Evolutionary conservation across 805 yeast genomes (phyloP).

Genomic region (Ogataea nakhonphanomensis): DNA sequence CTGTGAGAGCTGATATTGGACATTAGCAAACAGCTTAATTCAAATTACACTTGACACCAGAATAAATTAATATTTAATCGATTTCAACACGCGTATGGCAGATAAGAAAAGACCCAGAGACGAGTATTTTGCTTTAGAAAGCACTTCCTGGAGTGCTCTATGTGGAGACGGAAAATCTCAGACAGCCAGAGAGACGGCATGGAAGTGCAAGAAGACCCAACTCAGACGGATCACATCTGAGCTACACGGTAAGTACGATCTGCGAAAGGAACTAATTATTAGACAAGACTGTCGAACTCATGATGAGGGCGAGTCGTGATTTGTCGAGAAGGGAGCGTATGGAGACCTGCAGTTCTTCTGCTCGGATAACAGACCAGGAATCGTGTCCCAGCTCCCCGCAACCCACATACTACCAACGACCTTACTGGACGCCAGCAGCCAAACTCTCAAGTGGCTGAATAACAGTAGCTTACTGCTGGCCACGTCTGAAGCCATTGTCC

Average conservation of each 20-base stretch:
- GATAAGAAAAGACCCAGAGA: constrained; percentile 3
- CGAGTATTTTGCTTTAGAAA: not conserved
- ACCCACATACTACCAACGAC: constrained; percentile 5
- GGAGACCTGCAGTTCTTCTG: not conserved
- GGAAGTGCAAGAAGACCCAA: constrained; percentile 10
- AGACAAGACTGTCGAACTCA: constrained; percentile 26
- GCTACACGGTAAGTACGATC: constrained; percentile 22
- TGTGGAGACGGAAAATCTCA: not conserved
- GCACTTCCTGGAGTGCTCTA: not conserved
- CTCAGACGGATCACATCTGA: constrained; percentile 18
- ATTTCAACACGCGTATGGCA: constrained; percentile 7
- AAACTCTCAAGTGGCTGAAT: not conserved
- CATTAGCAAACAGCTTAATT: constrained; percentile 5
- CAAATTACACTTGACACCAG: constrained; percentile 8
- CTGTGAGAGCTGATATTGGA: constrained; percentile 6
- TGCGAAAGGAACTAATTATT: constrained; percentile 1
- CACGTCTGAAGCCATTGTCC: too few species aligned
- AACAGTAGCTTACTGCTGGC: not conserved
- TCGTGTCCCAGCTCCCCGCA: not conserved
- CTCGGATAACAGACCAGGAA: not conserved
- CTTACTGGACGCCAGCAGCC: constrained; percentile 10
- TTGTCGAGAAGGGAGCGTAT: constrained; percentile 9
- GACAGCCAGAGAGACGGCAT: not conserved
- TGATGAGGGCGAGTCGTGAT: constrained; percentile 30
- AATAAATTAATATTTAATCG: not conserved